These are phyloP conservation scores for Sarcodon aspratus DNA, from an alignment of 768 basidiomycete species.

Conservation along the genomic window DNA sequence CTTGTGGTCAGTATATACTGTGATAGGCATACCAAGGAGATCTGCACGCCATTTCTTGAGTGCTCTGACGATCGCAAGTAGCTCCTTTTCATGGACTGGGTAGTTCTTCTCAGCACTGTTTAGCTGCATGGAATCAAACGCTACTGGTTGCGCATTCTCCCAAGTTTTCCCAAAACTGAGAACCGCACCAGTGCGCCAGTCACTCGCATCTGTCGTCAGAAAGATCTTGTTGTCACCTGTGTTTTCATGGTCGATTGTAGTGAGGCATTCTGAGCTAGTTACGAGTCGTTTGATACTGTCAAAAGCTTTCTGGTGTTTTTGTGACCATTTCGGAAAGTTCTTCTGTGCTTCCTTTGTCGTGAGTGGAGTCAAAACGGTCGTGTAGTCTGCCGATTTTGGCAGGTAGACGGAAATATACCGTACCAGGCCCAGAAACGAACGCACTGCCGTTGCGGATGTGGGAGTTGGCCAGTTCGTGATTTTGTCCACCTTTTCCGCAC, in stretches of 20 bases:
- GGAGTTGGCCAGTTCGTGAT: conserved; percentile 22
- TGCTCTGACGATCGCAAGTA: conserved; percentile 23
- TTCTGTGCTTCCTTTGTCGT: conserved; percentile 16
- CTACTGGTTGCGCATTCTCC: conserved; percentile 19
- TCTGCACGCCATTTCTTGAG: conserved; percentile 13
- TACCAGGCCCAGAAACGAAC: conserved; percentile 10
- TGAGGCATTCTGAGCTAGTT: conserved; percentile 15
- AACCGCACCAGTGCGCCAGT: conserved; percentile 18
- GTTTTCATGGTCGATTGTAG: conserved; percentile 19
- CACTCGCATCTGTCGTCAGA: conserved; percentile 21
- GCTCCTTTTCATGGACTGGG: conserved; percentile 26
- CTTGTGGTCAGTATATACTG: conserved; percentile 25
- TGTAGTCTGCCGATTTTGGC: conserved; percentile 9
- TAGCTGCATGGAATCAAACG: conserved; percentile 19
- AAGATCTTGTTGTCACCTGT: conserved; percentile 20
- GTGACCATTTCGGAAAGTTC: conserved; percentile 18
- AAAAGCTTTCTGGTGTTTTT: conserved; percentile 22
- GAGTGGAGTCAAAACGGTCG: conserved; percentile 9
- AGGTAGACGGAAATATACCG: conserved; percentile 11
- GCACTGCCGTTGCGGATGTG: conserved; percentile 7
- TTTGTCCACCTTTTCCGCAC: conserved; percentile 15
- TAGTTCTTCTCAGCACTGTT: conserved; percentile 24
- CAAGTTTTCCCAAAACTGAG: conserved; percentile 20
- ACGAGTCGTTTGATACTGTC: conserved; percentile 22
- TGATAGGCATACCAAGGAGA: conserved; percentile 12